Conservation (phyloP, 371 early-diverging fungal genomes). For the Circinella minor region DNA sequence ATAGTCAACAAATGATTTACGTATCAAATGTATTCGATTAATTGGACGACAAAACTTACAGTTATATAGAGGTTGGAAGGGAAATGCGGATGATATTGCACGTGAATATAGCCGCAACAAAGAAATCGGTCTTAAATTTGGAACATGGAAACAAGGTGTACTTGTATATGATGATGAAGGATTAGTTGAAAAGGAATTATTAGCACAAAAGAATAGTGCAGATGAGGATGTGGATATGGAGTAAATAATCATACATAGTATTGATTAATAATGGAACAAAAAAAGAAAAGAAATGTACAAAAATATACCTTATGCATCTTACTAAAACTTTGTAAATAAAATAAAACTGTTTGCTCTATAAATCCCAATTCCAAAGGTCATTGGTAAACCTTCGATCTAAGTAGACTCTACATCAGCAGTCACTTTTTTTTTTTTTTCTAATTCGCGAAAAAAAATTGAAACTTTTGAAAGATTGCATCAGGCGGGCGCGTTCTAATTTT, state of each 20-base stretch:
- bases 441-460: not conserved
- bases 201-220: constrained; percentile 16
- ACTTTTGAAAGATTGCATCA: too few relatives aligned
- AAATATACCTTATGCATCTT: constrained; percentile 5
- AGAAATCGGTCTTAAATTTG: constrained; percentile 75
- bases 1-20: constrained; percentile 80
- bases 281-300: not conserved
- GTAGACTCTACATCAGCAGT: constrained; percentile 17
- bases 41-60: constrained; percentile 91
- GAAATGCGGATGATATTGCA: constrained; percentile 70
- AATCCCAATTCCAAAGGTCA: not conserved
- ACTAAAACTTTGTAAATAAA: constrained; percentile 9
- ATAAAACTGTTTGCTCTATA: not conserved
- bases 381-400: not conserved
- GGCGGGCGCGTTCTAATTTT: not conserved
- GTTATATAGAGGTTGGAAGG: constrained; percentile 86
- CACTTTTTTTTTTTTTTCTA: constrained; percentile 6
- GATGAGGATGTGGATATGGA: constrained; percentile 33
- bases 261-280: too few relatives aligned
- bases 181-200: constrained; percentile 57
- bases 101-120: constrained; percentile 82
- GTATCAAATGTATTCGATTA: constrained; percentile 83
- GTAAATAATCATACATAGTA: constrained; percentile 14
- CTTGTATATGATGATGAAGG: constrained; percentile 89
- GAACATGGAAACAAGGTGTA: constrained; percentile 82